A percentile compares a stretch with the other conserved stretches of the same genome.
Conservation (phyloP, 331 rosid genomes). For the Phaseolus coccineus region DNA sequence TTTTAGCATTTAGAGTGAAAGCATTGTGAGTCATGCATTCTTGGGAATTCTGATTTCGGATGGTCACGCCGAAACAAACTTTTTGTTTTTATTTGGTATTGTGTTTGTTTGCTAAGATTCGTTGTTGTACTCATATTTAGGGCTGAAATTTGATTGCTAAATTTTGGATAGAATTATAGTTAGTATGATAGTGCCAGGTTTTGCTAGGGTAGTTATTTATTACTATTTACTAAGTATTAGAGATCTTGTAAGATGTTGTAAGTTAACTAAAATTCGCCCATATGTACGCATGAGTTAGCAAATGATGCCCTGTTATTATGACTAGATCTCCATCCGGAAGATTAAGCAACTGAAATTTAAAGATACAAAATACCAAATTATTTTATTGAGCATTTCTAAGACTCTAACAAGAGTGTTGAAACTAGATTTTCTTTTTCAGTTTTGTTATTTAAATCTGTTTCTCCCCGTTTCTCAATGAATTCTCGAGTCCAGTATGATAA, state of each 20-base stretch:
- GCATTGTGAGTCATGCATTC: neutral
- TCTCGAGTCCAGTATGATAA: constrained; percentile 29
- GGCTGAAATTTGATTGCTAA: constrained; percentile 25
- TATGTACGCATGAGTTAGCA: constrained; percentile 11
- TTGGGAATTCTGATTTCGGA: constrained; percentile 3
- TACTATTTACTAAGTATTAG: constrained; percentile 1
- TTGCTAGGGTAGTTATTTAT: neutral
- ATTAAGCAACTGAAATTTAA: constrained; percentile 18
- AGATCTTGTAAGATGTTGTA: constrained; percentile 3
- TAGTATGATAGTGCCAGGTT: constrained; percentile 7
- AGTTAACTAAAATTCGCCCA: constrained; percentile 8
- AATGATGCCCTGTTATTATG: constrained; percentile 29
- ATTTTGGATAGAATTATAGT: constrained; percentile 20
- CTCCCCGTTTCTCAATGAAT: constrained; percentile 3
- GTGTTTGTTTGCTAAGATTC: neutral
- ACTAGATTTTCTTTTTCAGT: neutral
- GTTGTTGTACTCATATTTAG: neutral
- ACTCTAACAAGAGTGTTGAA: neutral
- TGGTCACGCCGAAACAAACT: neutral
- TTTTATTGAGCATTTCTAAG: constrained; percentile 29
- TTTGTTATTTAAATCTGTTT: constrained; percentile 16
- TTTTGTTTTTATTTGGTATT: neutral
- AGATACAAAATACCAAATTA: neutral
- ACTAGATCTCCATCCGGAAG: neutral
- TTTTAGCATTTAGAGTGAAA: constrained; percentile 10